A percentile compares a stretch with the other conserved stretches of the same genome.
Conservation (phyloP, 257 asterid species). For the Avicennia marina region DNA sequence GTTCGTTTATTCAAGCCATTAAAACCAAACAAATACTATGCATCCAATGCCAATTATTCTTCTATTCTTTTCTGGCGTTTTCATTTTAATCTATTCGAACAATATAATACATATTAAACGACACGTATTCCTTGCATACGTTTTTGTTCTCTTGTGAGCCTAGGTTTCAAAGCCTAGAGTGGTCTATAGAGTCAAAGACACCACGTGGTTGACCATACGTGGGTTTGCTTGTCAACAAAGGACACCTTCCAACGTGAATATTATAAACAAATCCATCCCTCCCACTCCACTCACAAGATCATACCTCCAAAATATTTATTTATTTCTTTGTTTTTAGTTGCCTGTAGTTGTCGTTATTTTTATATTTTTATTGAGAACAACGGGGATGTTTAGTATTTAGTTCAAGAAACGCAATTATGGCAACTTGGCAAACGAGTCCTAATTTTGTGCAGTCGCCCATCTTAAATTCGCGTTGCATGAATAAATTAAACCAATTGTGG, state of each 20-base stretch:
- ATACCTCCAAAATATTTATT: neutral
- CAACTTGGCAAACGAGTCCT: too few species aligned
- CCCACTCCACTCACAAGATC: slow-evolving; percentile 12
- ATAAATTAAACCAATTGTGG: too few species aligned
- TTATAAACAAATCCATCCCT: neutral
- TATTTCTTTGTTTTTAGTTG: too few species aligned
- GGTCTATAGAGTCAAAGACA: slow-evolving; percentile 31
- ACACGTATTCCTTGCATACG: neutral
- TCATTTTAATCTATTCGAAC: too few species aligned
- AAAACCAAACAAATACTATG: slow-evolving; percentile 5
- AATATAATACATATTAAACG: too few species aligned
- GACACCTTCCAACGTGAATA: slow-evolving; percentile 7
- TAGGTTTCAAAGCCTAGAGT: slow-evolving; percentile 23
- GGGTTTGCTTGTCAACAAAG: slow-evolving; percentile 25
- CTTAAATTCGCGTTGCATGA: too few species aligned
- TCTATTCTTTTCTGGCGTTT: neutral
- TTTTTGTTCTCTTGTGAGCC: slow-evolving; percentile 14
- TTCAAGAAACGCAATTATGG: too few species aligned
- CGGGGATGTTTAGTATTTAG: too few species aligned
- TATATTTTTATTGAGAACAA: too few species aligned
- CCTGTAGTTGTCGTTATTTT: too few species aligned
- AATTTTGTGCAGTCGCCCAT: too few species aligned
- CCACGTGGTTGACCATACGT: slow-evolving; percentile 31
- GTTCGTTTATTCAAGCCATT: slow-evolving; percentile 7
- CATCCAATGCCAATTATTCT: neutral